Conservation (phyloP, 2,329 filamentous ascomycete species). For the Mariannaea elegans region DNA sequence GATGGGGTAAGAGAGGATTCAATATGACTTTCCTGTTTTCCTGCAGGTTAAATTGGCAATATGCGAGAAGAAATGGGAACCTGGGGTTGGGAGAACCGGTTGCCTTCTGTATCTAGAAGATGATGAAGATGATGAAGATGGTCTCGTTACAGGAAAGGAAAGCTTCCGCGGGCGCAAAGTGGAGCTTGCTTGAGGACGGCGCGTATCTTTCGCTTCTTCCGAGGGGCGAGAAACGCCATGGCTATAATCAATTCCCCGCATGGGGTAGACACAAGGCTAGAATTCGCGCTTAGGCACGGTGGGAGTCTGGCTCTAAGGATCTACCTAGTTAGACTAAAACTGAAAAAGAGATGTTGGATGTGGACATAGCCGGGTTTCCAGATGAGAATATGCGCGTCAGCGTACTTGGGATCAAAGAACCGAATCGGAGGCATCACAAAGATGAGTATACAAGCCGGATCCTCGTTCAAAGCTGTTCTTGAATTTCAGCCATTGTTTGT, state of each 20-base stretch:
- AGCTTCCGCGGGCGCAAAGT: conserved; percentile 15
- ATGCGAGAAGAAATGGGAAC: conserved; percentile 12
- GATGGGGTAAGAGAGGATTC: neutral
- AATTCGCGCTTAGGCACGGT: neutral
- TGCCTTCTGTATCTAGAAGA: conserved; percentile 22
- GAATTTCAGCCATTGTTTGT: neutral
- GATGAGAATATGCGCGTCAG: neutral
- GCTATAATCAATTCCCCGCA: neutral
- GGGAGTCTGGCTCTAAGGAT: neutral
- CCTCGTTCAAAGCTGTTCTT: neutral
- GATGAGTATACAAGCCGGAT: neutral
- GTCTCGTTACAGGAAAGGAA: conserved; percentile 4
- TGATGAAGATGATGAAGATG: neutral
- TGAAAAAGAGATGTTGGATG: neutral
- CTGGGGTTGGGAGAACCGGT: conserved; percentile 5
- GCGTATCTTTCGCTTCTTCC: neutral
- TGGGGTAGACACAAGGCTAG: neutral
- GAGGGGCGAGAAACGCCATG: neutral
- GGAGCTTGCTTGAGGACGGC: neutral
- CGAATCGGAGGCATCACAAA: neutral
- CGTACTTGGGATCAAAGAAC: conserved; percentile 4
- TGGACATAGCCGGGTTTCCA: neutral
- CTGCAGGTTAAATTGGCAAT: neutral
- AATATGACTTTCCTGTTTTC: conserved; percentile 10
- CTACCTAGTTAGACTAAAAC: neutral